Base-by-base conservation (phyloP, 352 stramenopile species). In the Globisporangium mamillatum region DNA sequence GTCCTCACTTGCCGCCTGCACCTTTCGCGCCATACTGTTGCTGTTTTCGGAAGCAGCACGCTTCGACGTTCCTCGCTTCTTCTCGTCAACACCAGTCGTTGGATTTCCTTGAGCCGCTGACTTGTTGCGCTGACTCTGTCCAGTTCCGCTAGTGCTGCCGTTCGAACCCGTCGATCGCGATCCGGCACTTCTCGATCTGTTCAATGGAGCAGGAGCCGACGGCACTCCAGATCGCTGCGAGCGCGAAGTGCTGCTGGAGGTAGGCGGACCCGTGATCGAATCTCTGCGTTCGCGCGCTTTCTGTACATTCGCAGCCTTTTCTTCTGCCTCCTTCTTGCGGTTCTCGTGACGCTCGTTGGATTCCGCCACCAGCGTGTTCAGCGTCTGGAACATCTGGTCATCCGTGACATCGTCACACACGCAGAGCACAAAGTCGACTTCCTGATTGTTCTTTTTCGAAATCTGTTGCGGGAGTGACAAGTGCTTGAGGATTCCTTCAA, bases 301-400 rank as follows among this genome's bases (percentile, higher is more conserved):
- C 68, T 59, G 69, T 60, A 46, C 54, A 27, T 24, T 46, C 7
- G 72, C 71, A 7, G 66, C 61, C 61, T 82, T 69, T 34, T 79
- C 75, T 32, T 76, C 67, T 1, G 71, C 75, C 34, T 78, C 75
- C 4, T 67, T 54, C 48, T 84, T 85, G 57, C 74, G 77, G 52
- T 81, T 79, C 50, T 89, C 80, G 36, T 91, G 81, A 24, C 84
- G 81, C 68, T 93, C 82, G 44, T 88, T 91, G 3, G 88, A 93
- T 46, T 94, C 88, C 1, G 72, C 72, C 27, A 90, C 71, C n/a
- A 95, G 72, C 27, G 83, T 78, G 58, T 93, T 91, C 55, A 97
- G 69, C 25, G 84, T 94, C 70, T 94, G 84, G 70, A 96, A 97
- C 89, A 97, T 96, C 77, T 97, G 89, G 64, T 97, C 89, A 63